These are phyloP conservation scores for Colletotrichum simmondsii DNA, from an alignment of 2,329 filamentous ascomycete species.

Conservation along the genomic window DNA sequence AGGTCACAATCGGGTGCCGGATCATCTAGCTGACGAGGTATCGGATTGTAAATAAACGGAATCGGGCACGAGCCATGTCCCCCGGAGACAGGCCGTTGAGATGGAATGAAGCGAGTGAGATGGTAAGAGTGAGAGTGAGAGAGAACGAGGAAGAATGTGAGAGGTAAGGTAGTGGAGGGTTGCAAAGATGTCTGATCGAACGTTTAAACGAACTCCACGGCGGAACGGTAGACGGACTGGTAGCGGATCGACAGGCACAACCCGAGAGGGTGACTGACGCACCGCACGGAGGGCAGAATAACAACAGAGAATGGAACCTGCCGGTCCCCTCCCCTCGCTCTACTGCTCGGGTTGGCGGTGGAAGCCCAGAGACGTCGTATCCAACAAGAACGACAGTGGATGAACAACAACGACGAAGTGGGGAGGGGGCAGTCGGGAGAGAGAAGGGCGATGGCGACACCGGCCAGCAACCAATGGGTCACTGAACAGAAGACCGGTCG, in stretches of 20 bases:
- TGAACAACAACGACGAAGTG: conserved; percentile 1
- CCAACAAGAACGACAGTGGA: conserved; percentile 6
- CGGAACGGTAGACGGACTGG: conserved; percentile 1
- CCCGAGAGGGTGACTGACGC: conserved; percentile 1
- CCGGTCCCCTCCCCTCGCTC: neutral
- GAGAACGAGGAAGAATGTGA: neutral
- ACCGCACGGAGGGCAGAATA: neutral
- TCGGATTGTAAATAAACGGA: conserved; percentile 32
- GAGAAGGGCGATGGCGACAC: conserved; percentile 15
- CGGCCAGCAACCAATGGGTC: neutral
- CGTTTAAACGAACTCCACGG: conserved; percentile 29
- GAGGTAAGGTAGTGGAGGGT: conserved; percentile 12
- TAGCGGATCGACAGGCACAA: conserved; percentile 29
- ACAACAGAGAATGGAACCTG: conserved; percentile 31
- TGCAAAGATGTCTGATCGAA: conserved; percentile 25
- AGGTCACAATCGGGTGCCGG: neutral
- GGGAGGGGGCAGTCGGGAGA: neutral
- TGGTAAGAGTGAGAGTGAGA: neutral
- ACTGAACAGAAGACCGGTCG: neutral
- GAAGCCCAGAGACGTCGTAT: conserved; percentile 24
- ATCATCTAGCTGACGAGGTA: conserved; percentile 36
- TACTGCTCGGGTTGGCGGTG: neutral
- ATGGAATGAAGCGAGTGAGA: conserved; percentile 7
- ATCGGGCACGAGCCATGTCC: conserved; percentile 30
- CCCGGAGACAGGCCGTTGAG: conserved; percentile 5